Percentiles rank a stretch among this genome's conserved stretches.
Conservation (phyloP, 2,329 filamentous ascomycete species). For the Fusarium coicis region DNA sequence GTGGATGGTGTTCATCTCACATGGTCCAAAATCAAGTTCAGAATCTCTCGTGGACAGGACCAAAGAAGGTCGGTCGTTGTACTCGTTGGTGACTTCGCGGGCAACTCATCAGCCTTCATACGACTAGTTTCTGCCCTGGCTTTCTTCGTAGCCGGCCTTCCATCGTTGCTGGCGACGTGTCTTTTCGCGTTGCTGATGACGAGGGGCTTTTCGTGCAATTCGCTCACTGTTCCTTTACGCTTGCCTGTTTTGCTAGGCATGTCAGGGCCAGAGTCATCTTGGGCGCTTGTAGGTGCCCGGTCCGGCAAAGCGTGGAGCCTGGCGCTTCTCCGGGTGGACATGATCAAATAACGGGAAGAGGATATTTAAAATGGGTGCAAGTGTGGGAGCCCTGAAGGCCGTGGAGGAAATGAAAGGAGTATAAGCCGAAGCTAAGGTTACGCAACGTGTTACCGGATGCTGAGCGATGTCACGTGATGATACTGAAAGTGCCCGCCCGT, state of each 20-base stretch:
- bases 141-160: background rate
- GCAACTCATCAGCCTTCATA: background rate
- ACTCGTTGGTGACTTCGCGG: background rate
- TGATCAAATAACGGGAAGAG: background rate
- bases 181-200: background rate
- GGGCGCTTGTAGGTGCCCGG: background rate
- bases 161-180: background rate
- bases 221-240: slow-evolving; percentile 5
- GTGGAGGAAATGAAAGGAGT: too few relatives aligned
- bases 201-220: background rate
- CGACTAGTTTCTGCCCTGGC: background rate
- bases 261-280: background rate
- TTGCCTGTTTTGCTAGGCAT: background rate
- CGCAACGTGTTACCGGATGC: background rate
- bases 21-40: slow-evolving; percentile 22
- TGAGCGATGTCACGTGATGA: background rate
- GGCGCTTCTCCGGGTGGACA: slow-evolving; percentile 25
- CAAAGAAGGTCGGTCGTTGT: background rate
- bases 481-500: background rate
- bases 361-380: background rate
- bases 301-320: slow-evolving; percentile 1
- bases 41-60: slow-evolving; percentile 25
- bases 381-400: background rate
- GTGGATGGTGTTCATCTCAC: background rate
- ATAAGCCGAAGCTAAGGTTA: background rate